These are phyloP conservation scores for Bertia moriformis DNA, from an alignment of 2,329 filamentous ascomycete genomes.

Conservation along the genomic window DNA sequence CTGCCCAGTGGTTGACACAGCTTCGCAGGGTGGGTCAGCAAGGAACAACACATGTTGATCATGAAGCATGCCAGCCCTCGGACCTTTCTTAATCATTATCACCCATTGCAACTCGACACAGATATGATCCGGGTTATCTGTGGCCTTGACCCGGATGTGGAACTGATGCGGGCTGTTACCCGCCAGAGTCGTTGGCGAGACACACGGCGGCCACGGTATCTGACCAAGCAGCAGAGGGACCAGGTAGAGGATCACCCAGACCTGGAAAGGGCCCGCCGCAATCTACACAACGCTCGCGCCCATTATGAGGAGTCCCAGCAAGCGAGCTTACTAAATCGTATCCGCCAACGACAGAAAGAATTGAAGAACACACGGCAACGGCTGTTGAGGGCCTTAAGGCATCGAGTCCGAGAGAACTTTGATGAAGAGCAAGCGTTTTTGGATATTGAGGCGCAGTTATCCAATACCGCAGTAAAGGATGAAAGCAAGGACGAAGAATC, in stretches of 20 bases:
- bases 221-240: slow-evolving; percentile 5
- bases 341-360: slow-evolving; percentile 5
- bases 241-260: slow-evolving; percentile 6
- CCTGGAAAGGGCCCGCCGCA: slow-evolving; percentile 5
- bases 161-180: slow-evolving; percentile 6
- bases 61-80: slow-evolving; percentile 7
- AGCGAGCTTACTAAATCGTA: slow-evolving; percentile 3
- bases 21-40: slow-evolving; percentile 3
- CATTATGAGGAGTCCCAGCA: slow-evolving; percentile 5
- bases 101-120: slow-evolving; percentile 5
- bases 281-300: slow-evolving; percentile 4
- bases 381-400: slow-evolving; percentile 4
- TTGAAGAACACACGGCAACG: slow-evolving; percentile 7
- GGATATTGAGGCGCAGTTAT: slow-evolving; percentile 8
- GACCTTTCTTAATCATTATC: slow-evolving; percentile 8
- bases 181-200: slow-evolving; percentile 6
- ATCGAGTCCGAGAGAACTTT: slow-evolving; percentile 7
- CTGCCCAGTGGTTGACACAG: background rate
- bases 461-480: slow-evolving; percentile 6
- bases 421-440: slow-evolving; percentile 8
- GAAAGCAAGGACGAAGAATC: slow-evolving; percentile 4
- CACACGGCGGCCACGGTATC: slow-evolving; percentile 5
- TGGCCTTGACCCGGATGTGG: slow-evolving; percentile 4
- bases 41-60: slow-evolving; percentile 7
- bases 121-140: slow-evolving; percentile 6